Base-by-base conservation (phyloP, 1,284 basidiomycete genomes). In the Trichosporon faecale region DNA sequence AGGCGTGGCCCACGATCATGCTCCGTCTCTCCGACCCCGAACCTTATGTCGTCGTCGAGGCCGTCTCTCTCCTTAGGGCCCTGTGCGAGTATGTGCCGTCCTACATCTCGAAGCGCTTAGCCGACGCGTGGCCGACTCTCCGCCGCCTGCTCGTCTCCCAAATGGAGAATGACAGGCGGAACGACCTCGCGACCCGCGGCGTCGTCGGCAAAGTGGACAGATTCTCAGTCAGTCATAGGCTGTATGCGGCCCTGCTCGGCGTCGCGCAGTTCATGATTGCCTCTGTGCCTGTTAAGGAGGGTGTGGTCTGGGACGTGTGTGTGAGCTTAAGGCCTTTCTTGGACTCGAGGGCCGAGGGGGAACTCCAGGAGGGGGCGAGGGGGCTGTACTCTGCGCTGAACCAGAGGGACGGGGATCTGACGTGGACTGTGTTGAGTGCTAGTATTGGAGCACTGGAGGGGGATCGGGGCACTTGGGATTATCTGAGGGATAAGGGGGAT, bases 41-140 rank as follows among this genome's bases (percentile, higher is more conserved):
- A 77, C 85, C 89, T 0, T 94, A 89, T 76, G 93, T 97, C 37
- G 88, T 93, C 66, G 87, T 87, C 70, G 90, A 90, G 49, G 90
- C 92, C 0, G 89, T 90, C 1, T 84, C 82, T 2, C 85, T 95
- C 37, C 84, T 96, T 18, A 91, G 91, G 71, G 82, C 87, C 0
- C 85, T 98, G 29, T 87, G 89, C 0, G 82, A 77, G 40, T 85
- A 91, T 74, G 88, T 90, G 23, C 94, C 94, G 16, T 88, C 88
- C 66, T 95, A 93, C 83, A 93, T 97, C 91, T 88, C 87, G 63
- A 85, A 88, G 33, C 86, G 91, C 65, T 87, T 97, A 21, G 90
- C 93, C 87, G 92, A 96, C 74, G 87, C 93, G 18, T 96, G 94
- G 94, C 95, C 95, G 1, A 88, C 87, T 31, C 91, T 95, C 77